Evolutionary conservation across 306 rosid species (phyloP).

Genomic region (Rosa lucieae): DNA sequence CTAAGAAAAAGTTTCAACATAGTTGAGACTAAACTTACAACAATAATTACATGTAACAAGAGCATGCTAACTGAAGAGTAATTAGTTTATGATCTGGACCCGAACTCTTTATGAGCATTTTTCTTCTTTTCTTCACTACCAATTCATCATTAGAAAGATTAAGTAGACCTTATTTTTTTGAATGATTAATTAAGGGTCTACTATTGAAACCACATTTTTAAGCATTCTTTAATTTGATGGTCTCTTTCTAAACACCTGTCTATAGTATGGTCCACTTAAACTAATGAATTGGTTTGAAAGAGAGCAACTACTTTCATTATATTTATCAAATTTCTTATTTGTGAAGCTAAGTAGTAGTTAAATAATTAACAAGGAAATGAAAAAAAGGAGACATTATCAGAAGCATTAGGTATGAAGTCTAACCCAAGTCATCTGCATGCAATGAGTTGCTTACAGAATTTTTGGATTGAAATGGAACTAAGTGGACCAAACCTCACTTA

Average conservation of each 20-base stretch:
- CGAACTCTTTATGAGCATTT: neutral
- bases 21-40: conserved; percentile 18
- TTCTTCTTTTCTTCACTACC: conserved; percentile 17
- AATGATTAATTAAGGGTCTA: neutral
- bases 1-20: conserved; percentile 8
- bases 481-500: conserved; percentile 58
- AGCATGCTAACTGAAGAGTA: conserved; percentile 9
- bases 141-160: conserved; percentile 32
- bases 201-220: neutral
- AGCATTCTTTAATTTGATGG: neutral
- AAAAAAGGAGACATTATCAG: conserved; percentile 1
- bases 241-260: neutral
- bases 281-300: neutral
- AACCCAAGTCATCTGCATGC: conserved; percentile 51
- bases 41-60: conserved; percentile 23
- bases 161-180: too few relatives aligned
- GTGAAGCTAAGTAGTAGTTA: conserved; percentile 6
- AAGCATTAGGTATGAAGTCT: conserved; percentile 64
- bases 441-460: conserved; percentile 24
- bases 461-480: conserved; percentile 22
- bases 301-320: neutral
- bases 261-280: conserved; percentile 4
- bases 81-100: neutral
- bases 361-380: neutral
- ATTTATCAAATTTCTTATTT: neutral